Conservation (phyloP, 2,329 filamentous ascomycete genomes). For the Thielaviopsis musarum region DNA sequence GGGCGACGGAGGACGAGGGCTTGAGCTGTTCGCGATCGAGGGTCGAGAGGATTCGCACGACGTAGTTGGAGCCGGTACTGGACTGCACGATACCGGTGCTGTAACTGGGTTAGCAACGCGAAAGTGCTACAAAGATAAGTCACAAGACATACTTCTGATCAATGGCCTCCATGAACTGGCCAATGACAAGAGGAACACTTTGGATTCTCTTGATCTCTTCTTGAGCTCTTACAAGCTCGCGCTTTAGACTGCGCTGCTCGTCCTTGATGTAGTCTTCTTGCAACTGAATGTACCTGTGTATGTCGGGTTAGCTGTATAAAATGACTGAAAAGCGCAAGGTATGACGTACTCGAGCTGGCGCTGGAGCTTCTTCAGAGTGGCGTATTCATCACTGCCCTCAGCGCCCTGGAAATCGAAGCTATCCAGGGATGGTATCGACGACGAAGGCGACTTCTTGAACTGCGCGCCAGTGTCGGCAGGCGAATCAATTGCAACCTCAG, state of each 20-base stretch:
- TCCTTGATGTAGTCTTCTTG: constrained; percentile 99
- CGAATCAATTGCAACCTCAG: constrained; percentile 72
- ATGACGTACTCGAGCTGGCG: constrained; percentile 71
- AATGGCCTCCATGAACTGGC: constrained; percentile 99
- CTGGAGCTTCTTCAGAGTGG: constrained; percentile 88
- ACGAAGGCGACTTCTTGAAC: constrained; percentile 65
- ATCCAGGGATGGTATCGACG: constrained; percentile 77
- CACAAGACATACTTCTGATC: constrained; percentile 68
- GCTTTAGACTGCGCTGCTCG: constrained; percentile 95
- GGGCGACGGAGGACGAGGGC: constrained; percentile 89
- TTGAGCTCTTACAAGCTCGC: constrained; percentile 89
- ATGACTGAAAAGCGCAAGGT: background rate
- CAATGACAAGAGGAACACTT: constrained; percentile 92
- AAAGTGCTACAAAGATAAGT: constrained; percentile 12
- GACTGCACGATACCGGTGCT: constrained; percentile 98
- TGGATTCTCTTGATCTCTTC: constrained; percentile 99
- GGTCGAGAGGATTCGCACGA: constrained; percentile 93
- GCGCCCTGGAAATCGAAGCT: constrained; percentile 68
- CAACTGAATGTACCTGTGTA: constrained; percentile 68
- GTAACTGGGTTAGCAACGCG: constrained; percentile 8
- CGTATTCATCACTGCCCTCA: constrained; percentile 84
- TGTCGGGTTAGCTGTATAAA: constrained; percentile 11
- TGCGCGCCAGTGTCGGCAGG: constrained; percentile 55
- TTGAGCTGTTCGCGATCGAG: constrained; percentile 97
- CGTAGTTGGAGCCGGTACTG: constrained; percentile 95